Conservation (phyloP, 192 early-diverging fungal species). For the Neocallimastix lanati region DNA sequence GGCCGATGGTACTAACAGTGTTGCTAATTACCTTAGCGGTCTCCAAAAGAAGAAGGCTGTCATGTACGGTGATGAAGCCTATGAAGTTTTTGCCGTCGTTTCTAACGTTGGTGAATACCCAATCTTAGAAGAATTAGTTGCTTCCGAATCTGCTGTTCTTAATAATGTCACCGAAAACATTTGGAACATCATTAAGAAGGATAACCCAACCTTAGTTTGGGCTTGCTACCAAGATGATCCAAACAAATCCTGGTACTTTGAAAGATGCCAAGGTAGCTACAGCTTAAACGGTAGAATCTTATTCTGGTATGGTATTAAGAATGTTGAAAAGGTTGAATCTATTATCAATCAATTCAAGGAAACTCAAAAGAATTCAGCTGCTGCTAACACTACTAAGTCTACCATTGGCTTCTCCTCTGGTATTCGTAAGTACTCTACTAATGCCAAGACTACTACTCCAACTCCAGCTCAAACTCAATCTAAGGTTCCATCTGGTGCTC, state of each 20-base stretch:
- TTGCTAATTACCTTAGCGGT: slow-evolving; percentile 52
- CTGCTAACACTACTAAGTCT: neutral
- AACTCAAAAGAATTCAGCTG: slow-evolving; percentile 1
- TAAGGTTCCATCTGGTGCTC: slow-evolving; percentile 16
- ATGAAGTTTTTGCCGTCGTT: slow-evolving; percentile 80
- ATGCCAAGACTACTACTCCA: neutral
- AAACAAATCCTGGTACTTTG: slow-evolving; percentile 89
- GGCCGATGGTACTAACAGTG: slow-evolving; percentile 39
- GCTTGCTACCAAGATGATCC: slow-evolving; percentile 51
- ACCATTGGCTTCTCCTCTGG: neutral
- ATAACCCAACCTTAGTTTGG: slow-evolving; percentile 73
- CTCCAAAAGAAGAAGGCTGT: slow-evolving; percentile 33
- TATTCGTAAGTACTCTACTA: neutral
- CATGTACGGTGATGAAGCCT: slow-evolving; percentile 85
- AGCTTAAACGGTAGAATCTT: slow-evolving; percentile 47
- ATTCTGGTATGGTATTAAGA: slow-evolving; percentile 87
- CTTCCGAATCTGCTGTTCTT: slow-evolving; percentile 62
- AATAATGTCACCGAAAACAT: slow-evolving; percentile 95
- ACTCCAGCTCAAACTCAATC: no score
- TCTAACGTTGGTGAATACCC: slow-evolving; percentile 20
- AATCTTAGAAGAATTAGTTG: slow-evolving; percentile 77
- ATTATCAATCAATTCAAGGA: slow-evolving; percentile 37
- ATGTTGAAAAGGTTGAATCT: slow-evolving; percentile 53
- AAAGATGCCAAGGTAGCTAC: slow-evolving; percentile 75
- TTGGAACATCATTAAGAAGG: slow-evolving; percentile 73